phyloP scores from a whole-genome alignment of 306 rosid genomes.

The Bauhinia variegata region DNA sequence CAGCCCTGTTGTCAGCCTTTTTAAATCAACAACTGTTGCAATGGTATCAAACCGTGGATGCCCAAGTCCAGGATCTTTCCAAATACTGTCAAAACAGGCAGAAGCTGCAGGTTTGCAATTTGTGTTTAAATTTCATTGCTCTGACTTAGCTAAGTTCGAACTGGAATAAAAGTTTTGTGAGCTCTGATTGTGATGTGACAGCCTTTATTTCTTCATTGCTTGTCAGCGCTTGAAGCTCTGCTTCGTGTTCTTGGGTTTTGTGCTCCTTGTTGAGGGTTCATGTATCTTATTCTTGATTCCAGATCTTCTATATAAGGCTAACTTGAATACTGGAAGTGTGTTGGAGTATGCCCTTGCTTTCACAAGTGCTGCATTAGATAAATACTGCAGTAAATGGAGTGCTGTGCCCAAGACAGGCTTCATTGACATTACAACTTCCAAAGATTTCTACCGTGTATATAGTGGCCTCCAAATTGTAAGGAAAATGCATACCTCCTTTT shows the following conservation, averaged over 20 bases:
- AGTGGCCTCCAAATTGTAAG: constrained; percentile 99
- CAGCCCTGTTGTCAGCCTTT: constrained; percentile 90
- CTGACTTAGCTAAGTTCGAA: constrained; percentile 20
- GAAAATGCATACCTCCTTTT: constrained; percentile 24
- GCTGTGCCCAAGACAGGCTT: constrained; percentile 95
- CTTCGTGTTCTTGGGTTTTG: constrained; percentile 6
- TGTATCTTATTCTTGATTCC: constrained; percentile 36
- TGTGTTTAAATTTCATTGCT: constrained; percentile 17
- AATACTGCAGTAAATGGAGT: constrained; percentile 94
- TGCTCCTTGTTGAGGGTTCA: not conserved
- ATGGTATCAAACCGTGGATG: constrained; percentile 72
- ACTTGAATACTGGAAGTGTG: constrained; percentile 94
- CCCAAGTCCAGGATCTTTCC: constrained; percentile 73
- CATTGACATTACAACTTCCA: constrained; percentile 92
- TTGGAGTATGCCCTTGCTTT: constrained; percentile 96
- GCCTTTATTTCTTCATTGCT: too few species aligned
- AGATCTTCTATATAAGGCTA: constrained; percentile 96
- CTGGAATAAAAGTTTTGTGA: not conserved
- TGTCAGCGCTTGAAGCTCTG: too few species aligned
- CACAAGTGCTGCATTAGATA: constrained; percentile 95
- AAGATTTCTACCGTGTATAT: constrained; percentile 93
- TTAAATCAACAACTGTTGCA: constrained; percentile 79
- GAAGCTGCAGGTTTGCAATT: constrained; percentile 91
- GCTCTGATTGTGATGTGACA: too few species aligned
- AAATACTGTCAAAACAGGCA: constrained; percentile 87